These are phyloP conservation scores for Fusarium sp. DNA, from an alignment of 2,329 filamentous ascomycete species.

Conservation along the genomic window DNA sequence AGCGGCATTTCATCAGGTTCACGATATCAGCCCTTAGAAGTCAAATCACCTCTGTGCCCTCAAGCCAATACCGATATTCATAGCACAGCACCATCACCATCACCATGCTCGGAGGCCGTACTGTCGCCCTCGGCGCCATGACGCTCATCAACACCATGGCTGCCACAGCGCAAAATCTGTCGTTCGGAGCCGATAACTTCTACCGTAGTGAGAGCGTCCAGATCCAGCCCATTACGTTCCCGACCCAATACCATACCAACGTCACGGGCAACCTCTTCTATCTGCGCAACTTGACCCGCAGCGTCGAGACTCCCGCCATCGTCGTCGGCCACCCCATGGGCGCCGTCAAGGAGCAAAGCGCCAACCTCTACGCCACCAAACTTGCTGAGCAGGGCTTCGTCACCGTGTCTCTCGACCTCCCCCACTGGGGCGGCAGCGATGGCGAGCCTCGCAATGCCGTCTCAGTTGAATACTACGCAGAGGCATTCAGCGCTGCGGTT, in stretches of 20 bases:
- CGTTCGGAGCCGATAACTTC: not conserved
- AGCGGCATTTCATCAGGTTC: fast-evolving
- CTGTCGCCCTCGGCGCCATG: not conserved
- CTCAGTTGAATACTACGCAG: not conserved
- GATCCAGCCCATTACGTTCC: not conserved
- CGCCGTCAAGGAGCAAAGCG: not conserved
- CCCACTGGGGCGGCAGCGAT: not conserved
- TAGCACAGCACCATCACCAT: not conserved
- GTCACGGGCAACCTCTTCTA: not conserved
- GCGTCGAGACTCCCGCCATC: not conserved
- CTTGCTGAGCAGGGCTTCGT: not conserved
- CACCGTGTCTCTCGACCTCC: not conserved
- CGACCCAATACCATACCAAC: not conserved
- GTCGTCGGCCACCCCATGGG: slow-evolving; percentile 3
- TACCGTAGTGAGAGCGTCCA: not conserved
- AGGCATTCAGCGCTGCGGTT: not conserved
- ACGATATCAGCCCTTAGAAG: not conserved
- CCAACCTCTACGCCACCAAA: not conserved
- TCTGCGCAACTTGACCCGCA: not conserved
- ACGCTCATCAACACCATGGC: not conserved
- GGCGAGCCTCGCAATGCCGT: not conserved
- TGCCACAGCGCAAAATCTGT: not conserved
- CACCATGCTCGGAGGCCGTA: not conserved
- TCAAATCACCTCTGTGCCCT: not conserved
- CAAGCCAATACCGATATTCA: not conserved